These are phyloP conservation scores for Auriscalpium vulgare DNA, from an alignment of 768 basidiomycete genomes.

Conservation along the genomic window DNA sequence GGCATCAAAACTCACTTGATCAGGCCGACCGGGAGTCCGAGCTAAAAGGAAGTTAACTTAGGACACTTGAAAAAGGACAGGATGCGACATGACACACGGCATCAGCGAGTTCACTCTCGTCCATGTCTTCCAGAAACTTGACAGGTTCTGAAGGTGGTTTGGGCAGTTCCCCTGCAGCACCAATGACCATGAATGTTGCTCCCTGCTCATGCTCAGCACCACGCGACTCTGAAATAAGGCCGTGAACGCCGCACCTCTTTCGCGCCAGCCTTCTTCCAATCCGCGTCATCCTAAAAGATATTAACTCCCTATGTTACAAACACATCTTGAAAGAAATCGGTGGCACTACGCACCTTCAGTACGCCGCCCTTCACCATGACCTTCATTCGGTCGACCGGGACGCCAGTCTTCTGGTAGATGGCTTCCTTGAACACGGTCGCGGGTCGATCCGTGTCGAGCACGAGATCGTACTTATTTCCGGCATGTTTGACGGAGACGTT, in stretches of 20 bases:
- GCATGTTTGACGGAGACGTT: conserved; percentile 86
- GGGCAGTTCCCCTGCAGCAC: conserved; percentile 86
- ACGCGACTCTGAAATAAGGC: not conserved
- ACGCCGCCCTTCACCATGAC: conserved; percentile 92
- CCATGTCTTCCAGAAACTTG: conserved; percentile 92
- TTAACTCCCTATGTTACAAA: not conserved
- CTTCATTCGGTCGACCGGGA: conserved; percentile 91
- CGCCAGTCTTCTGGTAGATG: conserved; percentile 75
- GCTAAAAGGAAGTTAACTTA: conserved; percentile 21
- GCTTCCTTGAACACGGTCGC: conserved; percentile 74
- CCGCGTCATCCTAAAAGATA: conserved; percentile 64
- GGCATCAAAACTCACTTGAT: conserved; percentile 41
- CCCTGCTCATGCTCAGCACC: conserved; percentile 38
- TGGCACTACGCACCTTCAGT: conserved; percentile 57
- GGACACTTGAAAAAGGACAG: not conserved
- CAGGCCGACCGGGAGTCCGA: conserved; percentile 75
- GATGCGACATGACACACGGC: conserved; percentile 42
- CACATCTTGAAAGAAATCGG: not conserved
- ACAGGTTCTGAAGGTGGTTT: conserved; percentile 74
- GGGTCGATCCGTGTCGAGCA: conserved; percentile 65
- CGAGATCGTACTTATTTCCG: conserved; percentile 66
- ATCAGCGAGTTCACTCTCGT: conserved; percentile 70
- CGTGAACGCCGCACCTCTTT: conserved; percentile 55
- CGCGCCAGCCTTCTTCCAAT: conserved; percentile 76
- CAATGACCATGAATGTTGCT: conserved; percentile 89